Conservation (phyloP, 2,329 filamentous ascomycete genomes). For the Neobulgaria alba region DNA sequence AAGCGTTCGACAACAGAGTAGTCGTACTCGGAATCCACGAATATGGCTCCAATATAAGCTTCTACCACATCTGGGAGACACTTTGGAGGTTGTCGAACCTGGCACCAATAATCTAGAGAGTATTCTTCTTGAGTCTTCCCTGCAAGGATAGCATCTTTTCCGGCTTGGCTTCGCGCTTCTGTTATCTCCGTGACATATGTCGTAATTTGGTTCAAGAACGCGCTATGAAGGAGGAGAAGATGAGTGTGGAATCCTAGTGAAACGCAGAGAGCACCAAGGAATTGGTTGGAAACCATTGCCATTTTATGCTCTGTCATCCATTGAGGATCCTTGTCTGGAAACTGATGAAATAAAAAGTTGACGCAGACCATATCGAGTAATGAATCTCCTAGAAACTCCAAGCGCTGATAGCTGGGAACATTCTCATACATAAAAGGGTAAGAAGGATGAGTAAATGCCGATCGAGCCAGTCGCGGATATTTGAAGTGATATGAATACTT, state of each 20-base stretch:
- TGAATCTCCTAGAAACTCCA: slow-evolving; percentile 88
- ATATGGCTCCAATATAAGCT: slow-evolving; percentile 80
- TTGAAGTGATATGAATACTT: slow-evolving; percentile 57
- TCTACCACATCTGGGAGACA: slow-evolving; percentile 79
- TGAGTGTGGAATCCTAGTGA: slow-evolving; percentile 69
- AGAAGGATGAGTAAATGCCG: slow-evolving; percentile 83
- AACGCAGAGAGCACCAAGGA: slow-evolving; percentile 75
- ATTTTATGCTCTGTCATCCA: slow-evolving; percentile 99
- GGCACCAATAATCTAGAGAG: slow-evolving; percentile 61
- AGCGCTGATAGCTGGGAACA: slow-evolving; percentile 81
- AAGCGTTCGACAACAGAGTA: slow-evolving; percentile 67
- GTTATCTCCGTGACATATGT: slow-evolving; percentile 51
- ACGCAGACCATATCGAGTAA: slow-evolving; percentile 81
- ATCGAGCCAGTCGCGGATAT: slow-evolving; percentile 67
- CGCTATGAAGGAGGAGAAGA: slow-evolving; percentile 46
- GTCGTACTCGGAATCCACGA: slow-evolving; percentile 79
- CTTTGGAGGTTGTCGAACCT: slow-evolving; percentile 58
- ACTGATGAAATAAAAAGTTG: slow-evolving; percentile 69
- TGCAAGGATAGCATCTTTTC: slow-evolving; percentile 26
- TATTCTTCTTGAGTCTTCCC: slow-evolving; percentile 34
- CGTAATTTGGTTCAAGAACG: slow-evolving; percentile 37
- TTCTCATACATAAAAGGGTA: slow-evolving; percentile 65
- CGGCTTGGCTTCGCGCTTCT: slow-evolving; percentile 38
- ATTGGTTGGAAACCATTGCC: slow-evolving; percentile 98
- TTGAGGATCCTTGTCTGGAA: slow-evolving; percentile 76